Percentiles rank a stretch among this genome's conserved stretches.
phyloP scores from a whole-genome alignment of 176 grass and related monocot genomes.

The Ensete ventricosum region DNA sequence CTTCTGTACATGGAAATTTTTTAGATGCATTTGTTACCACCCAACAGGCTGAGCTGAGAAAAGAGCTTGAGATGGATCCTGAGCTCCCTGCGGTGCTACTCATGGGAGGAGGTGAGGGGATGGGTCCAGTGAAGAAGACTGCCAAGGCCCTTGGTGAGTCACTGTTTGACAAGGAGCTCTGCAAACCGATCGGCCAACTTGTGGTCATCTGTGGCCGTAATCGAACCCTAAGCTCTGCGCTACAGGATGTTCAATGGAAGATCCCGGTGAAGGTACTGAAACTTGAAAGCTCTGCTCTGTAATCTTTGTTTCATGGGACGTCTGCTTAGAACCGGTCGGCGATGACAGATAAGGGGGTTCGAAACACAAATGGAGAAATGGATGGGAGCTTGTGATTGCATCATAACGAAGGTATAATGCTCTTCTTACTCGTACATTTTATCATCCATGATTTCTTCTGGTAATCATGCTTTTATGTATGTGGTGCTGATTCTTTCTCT shows the following conservation, averaged over 20 bases:
- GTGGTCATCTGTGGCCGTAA: conserved; percentile 65
- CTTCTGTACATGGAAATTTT: neutral
- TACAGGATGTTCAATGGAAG: conserved; percentile 42
- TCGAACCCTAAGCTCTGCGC: conserved; percentile 31
- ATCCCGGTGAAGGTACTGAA: conserved; percentile 62
- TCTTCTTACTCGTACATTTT: neutral
- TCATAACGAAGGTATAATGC: conserved; percentile 58
- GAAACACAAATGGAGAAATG: conserved; percentile 77
- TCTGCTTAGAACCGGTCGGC: neutral
- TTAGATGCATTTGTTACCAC: neutral
- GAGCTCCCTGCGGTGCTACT: conserved; percentile 56
- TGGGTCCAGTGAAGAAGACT: conserved; percentile 66
- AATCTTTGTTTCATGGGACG: neutral
- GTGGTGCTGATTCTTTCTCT: neutral
- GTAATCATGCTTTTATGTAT: neutral
- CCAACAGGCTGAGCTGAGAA: conserved; percentile 51
- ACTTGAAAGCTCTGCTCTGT: neutral
- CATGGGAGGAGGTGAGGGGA: conserved; percentile 81
- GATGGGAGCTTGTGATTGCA: conserved; percentile 86
- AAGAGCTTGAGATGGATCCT: conserved; percentile 51
- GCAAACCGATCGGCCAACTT: conserved; percentile 39
- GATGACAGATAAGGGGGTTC: conserved; percentile 52
- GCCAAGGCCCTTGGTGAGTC: conserved; percentile 51
- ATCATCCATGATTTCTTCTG: neutral
- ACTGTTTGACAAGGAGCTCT: conserved; percentile 35